These are phyloP conservation scores for Collybia sp. DNA, from an alignment of 768 basidiomycete species.

Conservation along the genomic window DNA sequence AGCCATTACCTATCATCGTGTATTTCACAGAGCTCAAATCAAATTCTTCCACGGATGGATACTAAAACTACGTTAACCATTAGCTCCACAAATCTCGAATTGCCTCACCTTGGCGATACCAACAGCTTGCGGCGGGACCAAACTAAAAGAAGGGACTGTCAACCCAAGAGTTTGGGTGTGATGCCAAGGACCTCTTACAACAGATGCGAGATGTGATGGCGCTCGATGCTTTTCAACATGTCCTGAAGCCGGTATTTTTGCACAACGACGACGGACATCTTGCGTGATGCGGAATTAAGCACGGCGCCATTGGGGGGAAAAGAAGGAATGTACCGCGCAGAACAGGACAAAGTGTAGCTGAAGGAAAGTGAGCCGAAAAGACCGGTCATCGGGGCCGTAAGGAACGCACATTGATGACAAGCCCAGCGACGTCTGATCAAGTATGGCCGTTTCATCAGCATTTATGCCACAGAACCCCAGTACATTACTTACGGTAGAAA, in stretches of 20 bases:
- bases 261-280: constrained; percentile 50
- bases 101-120: constrained; percentile 42
- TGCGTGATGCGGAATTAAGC: neutral
- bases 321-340: constrained; percentile 33
- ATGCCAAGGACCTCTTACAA: constrained; percentile 19
- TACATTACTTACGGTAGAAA: constrained; percentile 38
- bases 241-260: constrained; percentile 38
- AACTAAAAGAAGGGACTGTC: constrained; percentile 15
- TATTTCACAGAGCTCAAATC: constrained; percentile 34
- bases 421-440: constrained; percentile 32
- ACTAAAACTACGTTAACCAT: constrained; percentile 19
- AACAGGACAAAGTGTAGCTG: constrained; percentile 56
- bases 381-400: constrained; percentile 6
- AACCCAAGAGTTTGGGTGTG: constrained; percentile 22
- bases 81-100: neutral
- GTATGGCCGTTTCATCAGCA: neutral
- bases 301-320: neutral
- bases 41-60: constrained; percentile 38
- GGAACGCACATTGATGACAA: constrained; percentile 45
- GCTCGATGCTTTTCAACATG: constrained; percentile 41
- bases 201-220: constrained; percentile 44
- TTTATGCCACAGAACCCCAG: constrained; percentile 25
- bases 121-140: constrained; percentile 47
- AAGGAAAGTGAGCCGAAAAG: constrained; percentile 7
- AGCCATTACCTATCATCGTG: constrained; percentile 35